A percentile compares a stretch with the other conserved stretches of the same genome.
These are phyloP conservation scores for Alternaria ventricosa DNA, from an alignment of 2,329 filamentous ascomycete species.

Conservation along the genomic window DNA sequence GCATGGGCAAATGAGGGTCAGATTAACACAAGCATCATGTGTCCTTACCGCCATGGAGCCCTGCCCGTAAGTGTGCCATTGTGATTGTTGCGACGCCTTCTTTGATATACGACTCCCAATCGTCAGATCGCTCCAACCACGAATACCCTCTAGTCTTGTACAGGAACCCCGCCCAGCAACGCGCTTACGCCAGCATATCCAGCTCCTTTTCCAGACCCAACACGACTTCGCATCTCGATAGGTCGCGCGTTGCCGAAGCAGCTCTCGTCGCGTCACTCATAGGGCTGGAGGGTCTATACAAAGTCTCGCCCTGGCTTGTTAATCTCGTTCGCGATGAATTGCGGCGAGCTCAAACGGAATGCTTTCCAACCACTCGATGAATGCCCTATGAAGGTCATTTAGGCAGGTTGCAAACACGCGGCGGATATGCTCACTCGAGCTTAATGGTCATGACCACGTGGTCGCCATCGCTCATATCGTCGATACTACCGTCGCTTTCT, in stretches of 20 bases:
- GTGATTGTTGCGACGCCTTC: too few species aligned
- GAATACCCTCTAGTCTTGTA: background rate
- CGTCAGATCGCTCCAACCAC: background rate
- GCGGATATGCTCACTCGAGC: background rate
- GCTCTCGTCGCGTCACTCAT: background rate
- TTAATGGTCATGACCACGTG: background rate
- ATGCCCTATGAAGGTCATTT: background rate
- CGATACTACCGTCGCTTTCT: background rate
- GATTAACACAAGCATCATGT: too few species aligned
- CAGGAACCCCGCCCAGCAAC: background rate
- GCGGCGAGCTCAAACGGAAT: background rate
- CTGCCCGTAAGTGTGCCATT: too few species aligned
- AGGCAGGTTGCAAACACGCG: background rate
- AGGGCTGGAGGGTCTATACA: background rate
- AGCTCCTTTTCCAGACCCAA: background rate
- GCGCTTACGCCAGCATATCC: background rate
- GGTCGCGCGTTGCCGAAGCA: background rate
- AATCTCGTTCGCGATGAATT: background rate
- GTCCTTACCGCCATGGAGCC: too few species aligned
- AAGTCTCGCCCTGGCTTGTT: background rate
- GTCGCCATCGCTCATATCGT: background rate
- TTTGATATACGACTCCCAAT: too few species aligned
- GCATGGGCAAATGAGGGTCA: too few species aligned
- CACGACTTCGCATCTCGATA: background rate
- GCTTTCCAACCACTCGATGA: background rate